phyloP scores from a whole-genome alignment of 163 green algal species.

The Scenedesmus sp. region DNA sequence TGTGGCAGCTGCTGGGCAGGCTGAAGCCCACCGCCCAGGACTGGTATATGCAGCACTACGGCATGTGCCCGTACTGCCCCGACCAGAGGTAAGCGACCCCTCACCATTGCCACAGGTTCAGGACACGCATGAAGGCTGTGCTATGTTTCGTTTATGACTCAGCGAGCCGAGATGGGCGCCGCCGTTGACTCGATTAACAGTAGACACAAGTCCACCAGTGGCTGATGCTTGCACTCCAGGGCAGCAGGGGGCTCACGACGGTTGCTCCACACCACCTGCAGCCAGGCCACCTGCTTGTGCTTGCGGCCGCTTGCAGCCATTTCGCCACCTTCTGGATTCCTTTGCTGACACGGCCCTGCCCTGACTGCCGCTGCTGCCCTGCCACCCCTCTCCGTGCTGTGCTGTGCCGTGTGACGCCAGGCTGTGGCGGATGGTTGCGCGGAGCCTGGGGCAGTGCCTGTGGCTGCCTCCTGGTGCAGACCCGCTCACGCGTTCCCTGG shows the following conservation, averaged over 20 bases:
- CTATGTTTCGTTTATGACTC: too few relatives aligned
- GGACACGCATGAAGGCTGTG: too few relatives aligned
- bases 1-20: conserved; percentile 37
- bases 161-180: too few relatives aligned
- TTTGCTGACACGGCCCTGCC: neutral
- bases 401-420: neutral
- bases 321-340: neutral
- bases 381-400: neutral
- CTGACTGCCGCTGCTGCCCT: neutral
- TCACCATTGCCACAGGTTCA: neutral
- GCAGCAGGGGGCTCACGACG: too few relatives aligned
- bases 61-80: conserved; percentile 25
- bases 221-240: too few relatives aligned
- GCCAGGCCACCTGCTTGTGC: neutral
- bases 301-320: neutral
- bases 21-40: neutral
- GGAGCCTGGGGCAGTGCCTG: neutral
- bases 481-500: neutral
- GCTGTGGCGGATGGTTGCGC: neutral
- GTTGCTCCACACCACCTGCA: neutral
- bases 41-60: neutral
- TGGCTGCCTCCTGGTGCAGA: neutral
- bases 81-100: neutral
- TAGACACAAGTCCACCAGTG: too few relatives aligned
- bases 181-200: too few relatives aligned